Evolutionary conservation across 768 basidiomycete genomes (phyloP), one percentile per base, ranked within the genome.

Genomic region (Auricularia sp.): DNA sequence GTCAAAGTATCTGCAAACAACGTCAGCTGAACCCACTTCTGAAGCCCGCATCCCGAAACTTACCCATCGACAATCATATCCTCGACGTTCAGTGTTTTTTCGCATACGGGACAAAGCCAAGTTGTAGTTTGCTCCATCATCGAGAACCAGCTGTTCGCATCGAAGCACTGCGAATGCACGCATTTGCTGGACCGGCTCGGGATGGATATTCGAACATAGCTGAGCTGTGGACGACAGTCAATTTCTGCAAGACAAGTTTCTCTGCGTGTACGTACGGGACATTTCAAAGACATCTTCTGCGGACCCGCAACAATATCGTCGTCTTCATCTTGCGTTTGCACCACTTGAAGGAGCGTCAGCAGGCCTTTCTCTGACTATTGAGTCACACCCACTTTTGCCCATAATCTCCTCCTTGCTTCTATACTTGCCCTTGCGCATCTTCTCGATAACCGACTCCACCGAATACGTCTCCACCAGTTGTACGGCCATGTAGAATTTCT

Each of bases 41-140:
- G 2, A 29, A 29, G 29, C 29, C 29, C 34, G 51, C 45, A 47
- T 21, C 63, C n/a, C 10, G 11, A 2, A 63, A 72, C 84, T 54
- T 74, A 94, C 95, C 94, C 95, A 72, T 99, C 97, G 65, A 96
- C 82, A 44, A 97, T 88, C 42, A 99, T 77, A 66, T 98, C 92
- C 39, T 89, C 88, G 21, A 84, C 77, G 68, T 87, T 84, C 63
- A 99, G 74, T 58, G 81, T 77, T 71, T 84, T 87, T 73, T 93
- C 92, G 75, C 97, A 98, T 54, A 94, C 89, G 34, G 97, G 96
- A 75, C 97, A 98, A 58, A 89, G 75, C 89, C 92, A 99, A 36
- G 94, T 94, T 2, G 96, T 97, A 8, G 94, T 98, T 76, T 92
- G 88, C 71, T 96, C 92, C 85, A 97, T 98, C 73, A 96, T 86